Percentiles rank a stretch among this genome's conserved stretches.
These are phyloP conservation scores for Lolium perenne DNA, from an alignment of 176 grass and related monocot species.

Conservation along the genomic window DNA sequence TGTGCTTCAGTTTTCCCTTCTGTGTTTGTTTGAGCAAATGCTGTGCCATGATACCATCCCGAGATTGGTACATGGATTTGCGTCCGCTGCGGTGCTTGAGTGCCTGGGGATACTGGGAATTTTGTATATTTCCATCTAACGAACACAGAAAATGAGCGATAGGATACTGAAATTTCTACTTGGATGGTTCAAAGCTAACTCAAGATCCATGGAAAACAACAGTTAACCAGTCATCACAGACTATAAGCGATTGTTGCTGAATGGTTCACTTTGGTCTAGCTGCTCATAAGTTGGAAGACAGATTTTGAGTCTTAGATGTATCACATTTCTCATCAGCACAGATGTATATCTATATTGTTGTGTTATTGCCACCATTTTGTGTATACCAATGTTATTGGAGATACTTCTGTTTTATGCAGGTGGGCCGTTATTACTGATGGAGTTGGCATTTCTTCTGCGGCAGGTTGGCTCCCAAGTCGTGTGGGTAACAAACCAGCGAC, in stretches of 20 bases:
- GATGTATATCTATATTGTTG: constrained; percentile 12
- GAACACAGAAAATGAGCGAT: not conserved
- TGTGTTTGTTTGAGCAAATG: constrained; percentile 15
- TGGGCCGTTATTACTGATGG: constrained; percentile 93
- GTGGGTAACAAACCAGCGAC: constrained; percentile 91
- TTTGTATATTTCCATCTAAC: not conserved
- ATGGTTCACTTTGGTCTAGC: not conserved
- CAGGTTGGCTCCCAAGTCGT: constrained; percentile 69
- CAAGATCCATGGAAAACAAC: not conserved
- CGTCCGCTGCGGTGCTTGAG: not conserved
- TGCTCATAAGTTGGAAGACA: constrained; percentile 2
- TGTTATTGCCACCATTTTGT: not conserved
- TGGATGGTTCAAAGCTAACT: not conserved
- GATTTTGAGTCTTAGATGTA: constrained; percentile 1
- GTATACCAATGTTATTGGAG: not conserved
- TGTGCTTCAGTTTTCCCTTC: constrained; percentile 22
- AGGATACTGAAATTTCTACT: constrained; percentile 14
- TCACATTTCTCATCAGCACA: not conserved
- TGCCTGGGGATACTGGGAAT: not conserved
- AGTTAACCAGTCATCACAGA: not conserved
- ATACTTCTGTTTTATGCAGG: constrained; percentile 54
- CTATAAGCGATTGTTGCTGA: not conserved
- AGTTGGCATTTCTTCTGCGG: constrained; percentile 84
- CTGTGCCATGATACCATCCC: not conserved
- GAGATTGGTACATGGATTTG: not conserved